Percentiles rank a stretch among this genome's conserved stretches.
Evolutionary conservation across 306 rosid species (phyloP).

Genomic region (Arachis hypogaea): DNA sequence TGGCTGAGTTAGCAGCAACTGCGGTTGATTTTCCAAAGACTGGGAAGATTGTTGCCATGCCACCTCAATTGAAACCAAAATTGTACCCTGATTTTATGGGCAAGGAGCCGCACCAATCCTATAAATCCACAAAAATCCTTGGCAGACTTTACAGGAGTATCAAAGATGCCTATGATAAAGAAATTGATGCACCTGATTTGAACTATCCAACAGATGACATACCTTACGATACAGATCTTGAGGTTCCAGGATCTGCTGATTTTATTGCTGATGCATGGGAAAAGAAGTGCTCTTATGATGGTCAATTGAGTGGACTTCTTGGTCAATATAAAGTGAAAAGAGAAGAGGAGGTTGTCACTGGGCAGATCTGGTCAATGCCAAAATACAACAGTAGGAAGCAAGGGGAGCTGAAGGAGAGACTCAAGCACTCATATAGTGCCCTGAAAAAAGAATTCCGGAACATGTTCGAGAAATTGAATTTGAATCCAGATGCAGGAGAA

Average conservation of each 20-base stretch:
- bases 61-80: conserved; percentile 64
- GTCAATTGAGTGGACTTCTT: conserved; percentile 68
- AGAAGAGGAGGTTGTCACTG: conserved; percentile 88
- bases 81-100: conserved; percentile 94
- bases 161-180: conserved; percentile 60
- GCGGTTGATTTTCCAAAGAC: conserved; percentile 97
- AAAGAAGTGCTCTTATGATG: conserved; percentile 72
- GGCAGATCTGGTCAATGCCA: conserved; percentile 96
- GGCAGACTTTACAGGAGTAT: conserved; percentile 77
- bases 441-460: conserved; percentile 82
- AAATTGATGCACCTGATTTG: conserved; percentile 45
- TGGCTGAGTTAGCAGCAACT: conserved; percentile 83
- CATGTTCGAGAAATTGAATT: conserved; percentile 57
- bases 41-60: conserved; percentile 71
- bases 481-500: conserved; percentile 47
- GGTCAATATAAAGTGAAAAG: conserved; percentile 75
- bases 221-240: conserved; percentile 68
- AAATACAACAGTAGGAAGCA: conserved; percentile 76
- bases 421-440: conserved; percentile 76
- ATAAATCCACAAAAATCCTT: conserved; percentile 70
- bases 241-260: conserved; percentile 57
- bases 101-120: conserved; percentile 68
- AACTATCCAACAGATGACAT: conserved; percentile 40
- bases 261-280: conserved; percentile 75
- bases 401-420: conserved; percentile 93